These are phyloP conservation scores for Hydrangea macrophylla DNA, from an alignment of 148 eudicot genomes.

Conservation along the genomic window DNA sequence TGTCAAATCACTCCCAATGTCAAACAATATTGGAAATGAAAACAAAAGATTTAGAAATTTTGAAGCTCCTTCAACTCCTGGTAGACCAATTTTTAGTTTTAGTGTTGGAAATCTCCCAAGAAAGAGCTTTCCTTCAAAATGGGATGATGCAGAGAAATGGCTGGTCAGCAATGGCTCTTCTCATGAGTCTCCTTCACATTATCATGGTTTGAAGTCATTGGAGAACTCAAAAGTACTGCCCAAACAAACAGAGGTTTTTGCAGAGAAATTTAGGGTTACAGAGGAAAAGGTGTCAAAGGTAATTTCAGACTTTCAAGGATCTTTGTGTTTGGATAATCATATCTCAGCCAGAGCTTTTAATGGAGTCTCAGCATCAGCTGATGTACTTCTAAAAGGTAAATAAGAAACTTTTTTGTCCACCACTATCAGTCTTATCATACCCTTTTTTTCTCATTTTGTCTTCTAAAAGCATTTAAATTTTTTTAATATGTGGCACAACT, in stretches of 20 bases:
- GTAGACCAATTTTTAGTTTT: constrained; percentile 74
- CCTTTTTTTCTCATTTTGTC: constrained; percentile 10
- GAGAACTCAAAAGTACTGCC: constrained; percentile 15
- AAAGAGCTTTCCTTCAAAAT: constrained; percentile 71
- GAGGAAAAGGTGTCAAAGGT: constrained; percentile 42
- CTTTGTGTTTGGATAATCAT: constrained; percentile 32
- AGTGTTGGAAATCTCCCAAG: constrained; percentile 48
- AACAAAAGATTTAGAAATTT: constrained; percentile 23
- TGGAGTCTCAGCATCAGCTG: constrained; percentile 40
- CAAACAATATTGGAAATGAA: constrained; percentile 14
- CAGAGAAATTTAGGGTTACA: constrained; percentile 47
- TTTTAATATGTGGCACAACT: background rate
- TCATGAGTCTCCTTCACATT: constrained; percentile 54
- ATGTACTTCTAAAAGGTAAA: constrained; percentile 80
- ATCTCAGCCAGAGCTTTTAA: constrained; percentile 31
- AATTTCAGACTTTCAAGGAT: constrained; percentile 26
- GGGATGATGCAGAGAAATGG: constrained; percentile 97
- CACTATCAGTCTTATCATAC: constrained; percentile 14
- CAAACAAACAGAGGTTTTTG: constrained; percentile 41
- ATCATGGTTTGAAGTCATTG: constrained; percentile 14
- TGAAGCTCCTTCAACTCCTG: constrained; percentile 70
- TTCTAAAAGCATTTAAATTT: constrained; percentile 3
- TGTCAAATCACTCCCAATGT: constrained; percentile 65
- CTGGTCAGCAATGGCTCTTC: constrained; percentile 31
- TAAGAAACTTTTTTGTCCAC: constrained; percentile 22